Evolutionary conservation across 257 asterid genomes (phyloP).

Genomic region (Solanum etuberosum): DNA sequence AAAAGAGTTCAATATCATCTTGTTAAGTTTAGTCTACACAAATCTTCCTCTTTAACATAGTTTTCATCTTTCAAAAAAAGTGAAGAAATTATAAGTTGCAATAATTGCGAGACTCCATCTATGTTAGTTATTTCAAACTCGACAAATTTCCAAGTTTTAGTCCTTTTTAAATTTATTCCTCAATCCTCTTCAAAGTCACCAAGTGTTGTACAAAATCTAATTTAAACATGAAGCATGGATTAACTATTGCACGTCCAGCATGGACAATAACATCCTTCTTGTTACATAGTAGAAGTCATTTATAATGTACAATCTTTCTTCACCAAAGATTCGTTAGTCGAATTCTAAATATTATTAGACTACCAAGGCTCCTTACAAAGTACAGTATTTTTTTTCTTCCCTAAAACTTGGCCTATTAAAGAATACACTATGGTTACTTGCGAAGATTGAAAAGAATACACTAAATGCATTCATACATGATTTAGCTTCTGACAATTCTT

Average conservation of each 20-base stretch:
- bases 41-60: background rate
- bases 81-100: background rate
- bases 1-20: background rate
- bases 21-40: background rate
- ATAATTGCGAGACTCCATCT: background rate
- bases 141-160: background rate
- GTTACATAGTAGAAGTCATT: background rate
- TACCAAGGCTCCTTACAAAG: too few relatives aligned
- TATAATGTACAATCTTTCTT: too few relatives aligned
- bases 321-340: too few relatives aligned
- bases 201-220: background rate
- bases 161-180: background rate
- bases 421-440: too few relatives aligned
- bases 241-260: background rate
- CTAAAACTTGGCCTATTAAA: too few relatives aligned
- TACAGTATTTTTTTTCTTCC: too few relatives aligned
- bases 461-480: background rate
- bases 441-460: background rate
- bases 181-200: background rate
- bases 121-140: background rate
- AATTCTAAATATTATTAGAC: too few relatives aligned
- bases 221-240: background rate
- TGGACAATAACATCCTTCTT: background rate
- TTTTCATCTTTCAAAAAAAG: background rate
- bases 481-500: background rate